Base-by-base conservation (phyloP, 176 grass and related monocot genomes). In the Coix lacrymajobi region DNA sequence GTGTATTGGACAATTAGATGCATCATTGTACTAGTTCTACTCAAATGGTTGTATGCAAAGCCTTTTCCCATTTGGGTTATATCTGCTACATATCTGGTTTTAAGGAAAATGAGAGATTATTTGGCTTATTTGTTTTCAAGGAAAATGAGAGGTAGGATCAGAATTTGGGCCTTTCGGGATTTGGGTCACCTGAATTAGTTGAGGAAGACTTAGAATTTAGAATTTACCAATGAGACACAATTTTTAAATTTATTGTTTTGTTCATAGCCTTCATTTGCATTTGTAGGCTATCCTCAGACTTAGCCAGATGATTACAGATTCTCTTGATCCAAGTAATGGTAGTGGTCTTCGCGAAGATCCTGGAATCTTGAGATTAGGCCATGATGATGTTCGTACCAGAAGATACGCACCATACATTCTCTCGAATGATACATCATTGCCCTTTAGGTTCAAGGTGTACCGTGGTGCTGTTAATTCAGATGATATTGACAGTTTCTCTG, bases 341-440 rank as follows among this genome's bases (percentile, higher is more conserved):
- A 80, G 73, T 79, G 74, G 62, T 51, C 84, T 92, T 67, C 87
- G 73, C 79, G 86, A 91, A 79, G 84, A 87, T 79, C 77, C 65
- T 73, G 81, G 77, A 78, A 86, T 88, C 24, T 71, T 88, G 57
- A 89, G 87, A 74, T 89, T 97, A 78, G 87, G 76, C 66, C 78
- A 62, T 84, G 85, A 93, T 86, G 86, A 91, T 77, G 82, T 91
- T 75, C 88, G 77, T 76, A 92, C 82, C 57, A 92, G 92, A 91
- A 95, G 92, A 95, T 98, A 98, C 31, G 92, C 96, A 64, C 92
- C 92, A 38, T 98, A 98, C 40, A 95, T 95, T 88, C 87, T 98
- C 43, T 87, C 83, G 45, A 98, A 98, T 89, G 96, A 95, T 16
- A 98, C 96, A 36, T 92, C 88, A 26, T 67, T 98, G 56, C 92